Evolutionary conservation across 148 eudicot species (phyloP), one percentile per base, ranked within the genome.

Genomic region (Rhododendron molle): DNA sequence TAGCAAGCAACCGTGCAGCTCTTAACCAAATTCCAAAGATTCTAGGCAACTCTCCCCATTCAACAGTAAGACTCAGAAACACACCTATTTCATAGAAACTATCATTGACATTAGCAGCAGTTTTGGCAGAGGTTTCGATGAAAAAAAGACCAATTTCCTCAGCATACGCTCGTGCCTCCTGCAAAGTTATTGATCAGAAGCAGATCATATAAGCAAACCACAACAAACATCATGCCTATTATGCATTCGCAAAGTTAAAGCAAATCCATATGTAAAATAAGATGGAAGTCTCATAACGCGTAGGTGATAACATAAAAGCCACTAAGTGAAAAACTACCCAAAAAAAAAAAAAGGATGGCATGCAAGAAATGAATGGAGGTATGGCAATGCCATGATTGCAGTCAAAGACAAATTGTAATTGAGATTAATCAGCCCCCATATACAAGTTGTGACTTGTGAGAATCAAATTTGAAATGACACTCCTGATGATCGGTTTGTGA

Each of bases 121-220:
- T 95, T 91, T 96, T 95, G 30, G 99, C 98, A 60, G 99, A 96
- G 76, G 98, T 94, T 89, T 96, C 99, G 92, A 93, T 86, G 87
- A 95, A 95, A 90, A 95, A 95, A 36, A 96, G 96, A 80, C 97
- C 96, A 87, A 95, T 95, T 81, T 95, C 99, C 56, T 94, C 97
- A 2, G 99, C 99, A 90, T 96, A 96, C 9, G 85, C 79, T n/a
- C 93, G 93, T 46, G 98, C 98, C 88, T 96, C 98, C 99, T 96
- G 93, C 87, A 92, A 67, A 78, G 72, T 79, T n/a, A 52, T 43
- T 78, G 60, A 71, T 32, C 26, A 73, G 21, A 20, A 34, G 58
- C 23, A 20, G 32, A 9, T 76, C 28, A 73, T 32, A 65, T 11
- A 16, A 81, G 69, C 26, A 65, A 8, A 54, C 78, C 47, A 14